These are phyloP conservation scores for Physcomitrium patens DNA, from an alignment of 225 moss, liverwort and hornwort species.

Conservation along the genomic window DNA sequence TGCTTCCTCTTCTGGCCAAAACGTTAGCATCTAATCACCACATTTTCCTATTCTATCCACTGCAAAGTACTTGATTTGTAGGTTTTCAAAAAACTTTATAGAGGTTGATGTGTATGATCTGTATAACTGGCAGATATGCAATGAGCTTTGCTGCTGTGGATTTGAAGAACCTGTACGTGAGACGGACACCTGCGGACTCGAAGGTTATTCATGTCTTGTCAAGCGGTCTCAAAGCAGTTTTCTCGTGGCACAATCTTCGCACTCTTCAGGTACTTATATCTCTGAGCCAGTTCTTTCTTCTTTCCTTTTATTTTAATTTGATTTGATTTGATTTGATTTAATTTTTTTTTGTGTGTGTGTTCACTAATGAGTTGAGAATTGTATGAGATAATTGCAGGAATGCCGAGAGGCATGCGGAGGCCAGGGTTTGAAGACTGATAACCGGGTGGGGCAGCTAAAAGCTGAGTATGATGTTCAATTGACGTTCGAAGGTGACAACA, in stretches of 20 bases:
- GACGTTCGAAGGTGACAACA: constrained; percentile 96
- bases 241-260: constrained; percentile 76
- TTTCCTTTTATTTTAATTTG: not conserved
- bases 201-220: constrained; percentile 89
- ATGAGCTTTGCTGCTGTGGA: constrained; percentile 77
- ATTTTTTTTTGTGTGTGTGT: not conserved
- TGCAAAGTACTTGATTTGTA: too few species aligned
- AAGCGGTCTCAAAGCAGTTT: constrained; percentile 80
- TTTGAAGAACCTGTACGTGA: constrained; percentile 57
- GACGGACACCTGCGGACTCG: constrained; percentile 51
- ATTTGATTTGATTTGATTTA: too few species aligned
- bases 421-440: constrained; percentile 86
- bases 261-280: constrained; percentile 70
- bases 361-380: not conserved
- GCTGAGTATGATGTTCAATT: constrained; percentile 85
- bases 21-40: constrained; percentile 47
- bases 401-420: constrained; percentile 97
- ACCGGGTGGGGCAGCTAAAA: constrained; percentile 81
- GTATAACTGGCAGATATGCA: constrained; percentile 60
- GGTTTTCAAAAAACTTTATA: too few species aligned
- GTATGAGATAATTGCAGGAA: constrained; percentile 53
- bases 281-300: not conserved
- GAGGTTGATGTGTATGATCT: too few species aligned
- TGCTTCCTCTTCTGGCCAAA: constrained; percentile 89
- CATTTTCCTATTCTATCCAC: too few species aligned